Percentiles rank a stretch among this genome's conserved stretches.
phyloP scores from a whole-genome alignment of 163 green algal genomes.

The Chlamydomonas reinhardtii region DNA sequence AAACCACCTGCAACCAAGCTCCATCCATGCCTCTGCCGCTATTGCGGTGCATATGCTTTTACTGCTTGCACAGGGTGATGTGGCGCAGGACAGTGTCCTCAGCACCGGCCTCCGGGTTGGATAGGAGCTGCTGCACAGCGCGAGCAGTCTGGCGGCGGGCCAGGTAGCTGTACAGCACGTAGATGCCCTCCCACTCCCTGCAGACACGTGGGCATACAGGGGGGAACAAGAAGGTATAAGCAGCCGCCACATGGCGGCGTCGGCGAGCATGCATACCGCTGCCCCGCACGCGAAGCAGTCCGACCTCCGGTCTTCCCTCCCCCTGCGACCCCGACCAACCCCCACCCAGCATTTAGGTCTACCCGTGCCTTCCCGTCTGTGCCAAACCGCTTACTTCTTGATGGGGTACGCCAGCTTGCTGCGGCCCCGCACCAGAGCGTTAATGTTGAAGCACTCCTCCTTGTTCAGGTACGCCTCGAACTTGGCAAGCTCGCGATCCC shows the following conservation, averaged over 20 bases:
- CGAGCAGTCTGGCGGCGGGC: conserved; percentile 74
- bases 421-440: conserved; percentile 76
- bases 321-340: too few relatives aligned
- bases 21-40: too few relatives aligned
- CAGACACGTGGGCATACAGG: not conserved
- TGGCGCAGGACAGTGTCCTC: conserved; percentile 87
- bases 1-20: not conserved
- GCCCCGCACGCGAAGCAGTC: too few relatives aligned
- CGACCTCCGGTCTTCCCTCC: too few relatives aligned
- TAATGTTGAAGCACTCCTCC: conserved; percentile 79
- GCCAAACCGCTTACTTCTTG: conserved; percentile 71
- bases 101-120: conserved; percentile 80
- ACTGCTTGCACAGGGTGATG: conserved; percentile 73
- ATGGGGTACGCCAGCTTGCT: conserved; percentile 92
- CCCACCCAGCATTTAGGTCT: too few relatives aligned
- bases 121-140: conserved; percentile 87
- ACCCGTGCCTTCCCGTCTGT: not conserved
- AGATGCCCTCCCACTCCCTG: conserved; percentile 91
- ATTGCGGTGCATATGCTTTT: not conserved
- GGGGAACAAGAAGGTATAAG: not conserved
- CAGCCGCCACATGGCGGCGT: too few relatives aligned
- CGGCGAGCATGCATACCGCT: too few relatives aligned
- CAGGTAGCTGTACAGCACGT: conserved; percentile 91
- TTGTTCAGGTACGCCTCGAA: conserved; percentile 94
- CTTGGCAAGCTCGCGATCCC: conserved; percentile 90